Evolutionary conservation across 2,329 filamentous ascomycete genomes (phyloP), one percentile per base, ranked within the genome.

Genomic region (Penicillium sp.): DNA sequence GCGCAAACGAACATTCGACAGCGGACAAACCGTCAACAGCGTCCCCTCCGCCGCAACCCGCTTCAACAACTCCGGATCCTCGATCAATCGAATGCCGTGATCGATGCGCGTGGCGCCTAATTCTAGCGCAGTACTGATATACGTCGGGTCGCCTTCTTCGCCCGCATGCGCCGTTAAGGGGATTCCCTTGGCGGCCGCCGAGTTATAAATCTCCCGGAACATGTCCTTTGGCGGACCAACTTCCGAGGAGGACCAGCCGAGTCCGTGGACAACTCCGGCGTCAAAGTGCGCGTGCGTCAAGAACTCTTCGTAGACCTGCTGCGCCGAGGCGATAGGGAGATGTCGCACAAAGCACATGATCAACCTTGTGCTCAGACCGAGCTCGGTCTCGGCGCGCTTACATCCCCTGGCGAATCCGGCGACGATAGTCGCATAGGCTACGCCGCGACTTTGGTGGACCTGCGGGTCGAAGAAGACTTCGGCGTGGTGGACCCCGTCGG

Each of bases 391-490:
- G 1, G 86, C 86, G 24, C 80, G 76, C 46, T 68, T 61, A 56
- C 82, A 78, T 1, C 83, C 86, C 1, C 74, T 73, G 0, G 70
- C 71, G 57, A 88, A 82, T 3, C 86, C 87, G 3, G 67, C 63
- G 3, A 89, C 75, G 24, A 90, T 77, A 2, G 79, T 83, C 12
- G 76, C 70, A 61, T 87, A 84, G 6, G 74, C 56, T 3, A 90
- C 70, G 4, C 83, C 83, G 13, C 85, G 77, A 9, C 69, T 70
- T 4, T 81, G 77, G 66, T 90, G 87, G 1, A 84, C 85, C 66
- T 90, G 86, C 1, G 86, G 86, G 64, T 90, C 87, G 70, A 90
- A 90, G 71, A 89, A 90, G 54, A 89, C 77, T 66, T 90, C 86
- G 11, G 84, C 84, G 61, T 90, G 86, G 42, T 79, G 75, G 1